Percentiles rank a stretch among this genome's conserved stretches.
Evolutionary conservation across 2,329 filamentous ascomycete genomes (phyloP).

Genomic region (Hawksworthiomyces lignivorus): DNA sequence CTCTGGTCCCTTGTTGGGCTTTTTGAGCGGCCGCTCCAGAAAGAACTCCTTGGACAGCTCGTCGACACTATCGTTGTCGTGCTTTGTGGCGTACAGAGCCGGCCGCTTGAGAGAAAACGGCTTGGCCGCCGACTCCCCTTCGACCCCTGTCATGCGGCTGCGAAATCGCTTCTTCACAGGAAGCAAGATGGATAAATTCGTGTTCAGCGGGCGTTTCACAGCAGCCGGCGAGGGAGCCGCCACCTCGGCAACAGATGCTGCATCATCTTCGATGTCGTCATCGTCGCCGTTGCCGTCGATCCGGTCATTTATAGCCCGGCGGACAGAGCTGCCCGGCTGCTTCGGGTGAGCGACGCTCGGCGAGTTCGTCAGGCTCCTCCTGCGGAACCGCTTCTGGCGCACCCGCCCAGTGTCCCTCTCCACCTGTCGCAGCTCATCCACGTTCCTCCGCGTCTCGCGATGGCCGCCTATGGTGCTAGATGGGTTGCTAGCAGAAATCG

Average conservation of each 20-base stretch:
- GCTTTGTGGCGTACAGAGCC: background rate
- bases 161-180: conserved; percentile 5
- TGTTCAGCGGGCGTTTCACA: background rate
- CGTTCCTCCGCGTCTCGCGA: background rate
- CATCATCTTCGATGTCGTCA: too few species aligned
- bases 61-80: conserved; percentile 8
- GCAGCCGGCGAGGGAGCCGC: background rate
- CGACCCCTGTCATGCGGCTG: conserved; percentile 7
- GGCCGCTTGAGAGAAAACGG: too few species aligned
- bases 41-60: conserved; percentile 12
- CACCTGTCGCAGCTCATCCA: conserved; percentile 1
- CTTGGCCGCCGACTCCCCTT: too few species aligned
- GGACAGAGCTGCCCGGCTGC: background rate
- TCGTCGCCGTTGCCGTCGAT: background rate
- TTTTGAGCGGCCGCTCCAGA: background rate
- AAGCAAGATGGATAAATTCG: background rate
- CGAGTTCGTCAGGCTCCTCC: background rate
- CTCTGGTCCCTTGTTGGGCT: background rate
- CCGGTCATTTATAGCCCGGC: too few species aligned
- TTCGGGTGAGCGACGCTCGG: background rate
- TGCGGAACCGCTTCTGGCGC: too few species aligned
- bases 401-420: background rate
- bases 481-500: background rate
- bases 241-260: background rate
- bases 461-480: background rate